A percentile compares a stretch with the other conserved stretches of the same genome.
Evolutionary conservation across 164 flowering plant species (phyloP).

Genomic region (Liquidambar formosana): DNA sequence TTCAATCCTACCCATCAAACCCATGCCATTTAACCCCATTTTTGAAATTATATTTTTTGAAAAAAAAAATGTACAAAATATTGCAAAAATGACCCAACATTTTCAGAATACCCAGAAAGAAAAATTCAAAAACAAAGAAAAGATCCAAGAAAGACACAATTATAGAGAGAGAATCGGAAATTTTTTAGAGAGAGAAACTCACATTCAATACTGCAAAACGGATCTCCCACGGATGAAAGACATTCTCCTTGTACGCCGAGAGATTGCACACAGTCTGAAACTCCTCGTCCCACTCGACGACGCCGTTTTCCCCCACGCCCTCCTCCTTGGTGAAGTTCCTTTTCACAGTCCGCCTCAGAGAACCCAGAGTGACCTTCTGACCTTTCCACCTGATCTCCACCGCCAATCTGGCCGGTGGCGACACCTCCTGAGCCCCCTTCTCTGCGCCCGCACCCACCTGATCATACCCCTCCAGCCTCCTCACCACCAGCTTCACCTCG

Average conservation of each 20-base stretch:
- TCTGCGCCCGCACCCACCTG: slow-evolving; percentile 32
- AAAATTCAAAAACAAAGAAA: background rate
- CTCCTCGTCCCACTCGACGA: slow-evolving; percentile 84
- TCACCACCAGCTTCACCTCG: slow-evolving; percentile 68
- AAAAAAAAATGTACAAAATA: background rate
- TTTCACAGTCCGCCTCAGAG: slow-evolving; percentile 66
- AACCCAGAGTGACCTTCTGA: slow-evolving; percentile 52
- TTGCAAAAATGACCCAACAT: background rate
- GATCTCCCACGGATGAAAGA: slow-evolving; percentile 91
- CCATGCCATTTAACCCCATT: too few species aligned
- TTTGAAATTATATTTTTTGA: too few species aligned
- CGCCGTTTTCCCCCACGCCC: slow-evolving; percentile 35
- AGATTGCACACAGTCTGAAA: slow-evolving; percentile 64
- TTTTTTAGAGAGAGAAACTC: slow-evolving; percentile 28
- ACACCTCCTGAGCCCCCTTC: slow-evolving; percentile 14
- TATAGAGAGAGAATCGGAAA: background rate
- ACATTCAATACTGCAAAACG: slow-evolving; percentile 70
- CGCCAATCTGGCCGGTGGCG: slow-evolving; percentile 33
- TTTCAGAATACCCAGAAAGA: background rate
- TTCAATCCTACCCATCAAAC: background rate
- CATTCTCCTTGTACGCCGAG: slow-evolving; percentile 59
- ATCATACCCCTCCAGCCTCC: slow-evolving; percentile 54
- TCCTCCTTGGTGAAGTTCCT: slow-evolving; percentile 77
- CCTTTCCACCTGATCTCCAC: slow-evolving; percentile 97
- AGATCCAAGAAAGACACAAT: background rate